These are phyloP conservation scores for Chlamydomonas eustigma DNA, from an alignment of 139 green algal genomes.

Conservation along the genomic window DNA sequence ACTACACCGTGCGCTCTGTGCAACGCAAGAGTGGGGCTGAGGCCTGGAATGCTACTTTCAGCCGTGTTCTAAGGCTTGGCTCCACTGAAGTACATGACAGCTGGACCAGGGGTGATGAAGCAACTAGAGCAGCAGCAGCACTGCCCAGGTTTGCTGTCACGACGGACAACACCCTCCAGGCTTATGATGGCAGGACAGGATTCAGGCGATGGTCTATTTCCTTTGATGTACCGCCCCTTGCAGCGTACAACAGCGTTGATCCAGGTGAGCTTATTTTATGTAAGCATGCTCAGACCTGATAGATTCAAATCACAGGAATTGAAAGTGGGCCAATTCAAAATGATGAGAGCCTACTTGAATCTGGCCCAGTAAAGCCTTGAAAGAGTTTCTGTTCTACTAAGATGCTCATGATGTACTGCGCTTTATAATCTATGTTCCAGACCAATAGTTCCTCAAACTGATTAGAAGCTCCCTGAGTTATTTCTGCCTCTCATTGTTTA, in stretches of 20 bases:
- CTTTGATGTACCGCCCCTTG: slow-evolving; percentile 11
- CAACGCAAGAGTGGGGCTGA: slow-evolving; percentile 32
- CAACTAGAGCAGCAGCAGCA: neutral
- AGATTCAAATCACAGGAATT: too few species aligned
- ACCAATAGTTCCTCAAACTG: too few species aligned
- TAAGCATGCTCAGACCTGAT: too few species aligned
- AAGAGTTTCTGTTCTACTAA: too few species aligned
- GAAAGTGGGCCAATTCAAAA: too few species aligned
- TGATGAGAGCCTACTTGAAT: too few species aligned
- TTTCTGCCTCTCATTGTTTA: too few species aligned
- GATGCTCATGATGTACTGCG: too few species aligned
- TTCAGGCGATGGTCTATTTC: slow-evolving; percentile 41
- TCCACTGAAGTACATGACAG: too few species aligned
- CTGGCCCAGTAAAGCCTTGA: too few species aligned
- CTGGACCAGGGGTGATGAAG: neutral
- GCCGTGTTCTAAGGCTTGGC: slow-evolving; percentile 11
- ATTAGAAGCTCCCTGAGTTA: too few species aligned
- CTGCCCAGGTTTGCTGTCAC: slow-evolving; percentile 30
- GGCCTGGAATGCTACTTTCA: slow-evolving; percentile 66
- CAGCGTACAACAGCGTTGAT: neutral
- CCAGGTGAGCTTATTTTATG: neutral
- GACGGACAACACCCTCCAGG: slow-evolving; percentile 48
- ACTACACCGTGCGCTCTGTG: slow-evolving; percentile 69
- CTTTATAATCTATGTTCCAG: too few species aligned
- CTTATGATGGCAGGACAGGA: slow-evolving; percentile 47